phyloP scores from a whole-genome alignment of 140 eudicot species.

The Bidens hawaiensis region DNA sequence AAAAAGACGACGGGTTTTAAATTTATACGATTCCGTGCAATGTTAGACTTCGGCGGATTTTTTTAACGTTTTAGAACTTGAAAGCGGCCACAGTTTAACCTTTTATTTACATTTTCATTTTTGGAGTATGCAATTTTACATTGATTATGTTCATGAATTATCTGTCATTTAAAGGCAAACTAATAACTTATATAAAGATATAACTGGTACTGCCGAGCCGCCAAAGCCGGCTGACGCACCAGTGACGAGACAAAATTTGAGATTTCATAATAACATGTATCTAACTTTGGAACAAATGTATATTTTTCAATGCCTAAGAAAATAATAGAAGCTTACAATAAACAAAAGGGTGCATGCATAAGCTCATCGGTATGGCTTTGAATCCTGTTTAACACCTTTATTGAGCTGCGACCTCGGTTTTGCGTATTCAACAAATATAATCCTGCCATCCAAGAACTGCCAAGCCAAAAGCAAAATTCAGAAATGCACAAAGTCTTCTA shows the following conservation, averaged over 20 bases:
- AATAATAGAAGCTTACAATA: not conserved
- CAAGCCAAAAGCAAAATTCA: constrained; percentile 4
- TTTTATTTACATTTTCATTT: too few species aligned
- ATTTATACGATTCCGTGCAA: too few species aligned
- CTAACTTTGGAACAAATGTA: too few species aligned
- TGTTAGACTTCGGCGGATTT: too few species aligned
- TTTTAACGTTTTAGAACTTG: too few species aligned
- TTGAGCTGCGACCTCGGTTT: constrained; percentile 68
- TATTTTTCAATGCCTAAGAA: too few species aligned
- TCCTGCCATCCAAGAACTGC: constrained; percentile 95
- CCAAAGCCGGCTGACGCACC: too few species aligned
- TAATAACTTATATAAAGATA: not conserved
- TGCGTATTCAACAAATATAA: constrained; percentile 86
- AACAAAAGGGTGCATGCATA: not conserved
- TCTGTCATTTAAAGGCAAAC: not conserved
- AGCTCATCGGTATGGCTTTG: constrained; percentile 29
- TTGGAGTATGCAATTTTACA: too few species aligned
- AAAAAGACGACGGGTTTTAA: too few species aligned
- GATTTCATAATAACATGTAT: too few species aligned
- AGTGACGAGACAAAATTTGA: too few species aligned
- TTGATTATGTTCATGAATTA: not conserved
- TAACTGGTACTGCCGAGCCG: too few species aligned
- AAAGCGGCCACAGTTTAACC: not conserved
- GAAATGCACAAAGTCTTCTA: not conserved
- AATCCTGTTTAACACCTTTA: constrained; percentile 34